Evolutionary conservation across 2,329 filamentous ascomycete species (phyloP).

Genomic region (Colletotrichum tropicicola): DNA sequence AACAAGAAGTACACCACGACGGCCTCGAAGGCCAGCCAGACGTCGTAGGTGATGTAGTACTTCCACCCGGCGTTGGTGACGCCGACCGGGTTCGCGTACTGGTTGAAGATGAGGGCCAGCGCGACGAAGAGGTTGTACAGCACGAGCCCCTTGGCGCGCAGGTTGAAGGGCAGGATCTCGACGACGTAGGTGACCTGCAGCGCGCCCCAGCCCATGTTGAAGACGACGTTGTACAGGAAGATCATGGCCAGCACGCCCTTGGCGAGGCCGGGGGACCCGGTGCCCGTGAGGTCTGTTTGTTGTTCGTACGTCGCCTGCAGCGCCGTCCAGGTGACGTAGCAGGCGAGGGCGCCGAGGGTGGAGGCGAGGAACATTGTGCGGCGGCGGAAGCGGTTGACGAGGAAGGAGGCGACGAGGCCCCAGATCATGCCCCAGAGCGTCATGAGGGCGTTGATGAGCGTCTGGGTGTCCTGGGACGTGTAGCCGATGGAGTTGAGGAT

Average conservation of each 20-base stretch:
- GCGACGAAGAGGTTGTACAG: constrained; percentile 36
- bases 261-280: constrained; percentile 17
- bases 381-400: constrained; percentile 35
- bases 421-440: constrained; percentile 30
- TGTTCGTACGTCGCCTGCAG: constrained; percentile 32
- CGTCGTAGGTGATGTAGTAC: constrained; percentile 46
- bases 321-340: constrained; percentile 31
- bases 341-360: constrained; percentile 38
- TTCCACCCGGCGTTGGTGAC: constrained; percentile 39
- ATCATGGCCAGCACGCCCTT: constrained; percentile 43
- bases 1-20: constrained; percentile 29
- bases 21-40: constrained; percentile 22
- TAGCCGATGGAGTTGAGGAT: constrained; percentile 45
- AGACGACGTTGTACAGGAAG: constrained; percentile 41
- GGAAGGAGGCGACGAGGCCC: constrained; percentile 39
- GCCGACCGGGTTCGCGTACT: constrained; percentile 22
- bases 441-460: constrained; percentile 40
- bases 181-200: constrained; percentile 52
- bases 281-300: constrained; percentile 27
- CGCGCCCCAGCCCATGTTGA: constrained; percentile 48
- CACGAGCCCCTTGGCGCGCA: constrained; percentile 42
- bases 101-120: constrained; percentile 25
- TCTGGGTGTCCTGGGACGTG: constrained; percentile 35
- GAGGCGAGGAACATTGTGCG: constrained; percentile 38
- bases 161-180: constrained; percentile 52